phyloP scores from a whole-genome alignment of 768 basidiomycete species.

The Cytidiella melzeri region DNA sequence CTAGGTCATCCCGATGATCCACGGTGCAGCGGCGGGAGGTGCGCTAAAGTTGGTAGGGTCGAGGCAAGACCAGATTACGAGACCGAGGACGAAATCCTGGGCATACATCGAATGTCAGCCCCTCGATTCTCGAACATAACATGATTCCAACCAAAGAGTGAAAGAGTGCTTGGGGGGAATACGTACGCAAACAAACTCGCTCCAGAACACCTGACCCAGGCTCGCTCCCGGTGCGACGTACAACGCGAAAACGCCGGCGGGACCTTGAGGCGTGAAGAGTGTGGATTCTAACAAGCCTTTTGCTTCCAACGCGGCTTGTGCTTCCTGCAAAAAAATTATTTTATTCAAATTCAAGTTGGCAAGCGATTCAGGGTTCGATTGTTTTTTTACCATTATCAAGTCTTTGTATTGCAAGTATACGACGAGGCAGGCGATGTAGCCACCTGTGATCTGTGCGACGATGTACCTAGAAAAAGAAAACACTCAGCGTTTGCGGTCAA shows the following conservation, averaged over 20 bases:
- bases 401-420: constrained; percentile 60
- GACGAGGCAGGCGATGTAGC: constrained; percentile 53
- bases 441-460: constrained; percentile 58
- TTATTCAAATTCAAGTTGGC: too few relatives aligned
- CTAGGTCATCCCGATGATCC: constrained; percentile 53
- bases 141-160: neutral
- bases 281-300: constrained; percentile 19
- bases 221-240: constrained; percentile 40
- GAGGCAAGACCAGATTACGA: constrained; percentile 45
- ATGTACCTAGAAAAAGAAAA: constrained; percentile 47
- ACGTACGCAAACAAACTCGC: constrained; percentile 51
- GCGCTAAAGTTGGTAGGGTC: constrained; percentile 58
- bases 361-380: too few relatives aligned
- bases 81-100: constrained; percentile 42
- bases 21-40: constrained; percentile 45
- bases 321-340: constrained; percentile 26
- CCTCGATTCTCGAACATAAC: neutral
- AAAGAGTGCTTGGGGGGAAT: too few relatives aligned
- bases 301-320: constrained; percentile 18
- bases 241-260: constrained; percentile 44
- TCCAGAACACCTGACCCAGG: constrained; percentile 43
- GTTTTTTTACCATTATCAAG: constrained; percentile 34
- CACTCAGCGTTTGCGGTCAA: too few relatives aligned
- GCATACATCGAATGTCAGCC: neutral
- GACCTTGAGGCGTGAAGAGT: constrained; percentile 26